These are phyloP conservation scores for Viola odorata DNA, from an alignment of 345 rosid species.

Conservation along the genomic window DNA sequence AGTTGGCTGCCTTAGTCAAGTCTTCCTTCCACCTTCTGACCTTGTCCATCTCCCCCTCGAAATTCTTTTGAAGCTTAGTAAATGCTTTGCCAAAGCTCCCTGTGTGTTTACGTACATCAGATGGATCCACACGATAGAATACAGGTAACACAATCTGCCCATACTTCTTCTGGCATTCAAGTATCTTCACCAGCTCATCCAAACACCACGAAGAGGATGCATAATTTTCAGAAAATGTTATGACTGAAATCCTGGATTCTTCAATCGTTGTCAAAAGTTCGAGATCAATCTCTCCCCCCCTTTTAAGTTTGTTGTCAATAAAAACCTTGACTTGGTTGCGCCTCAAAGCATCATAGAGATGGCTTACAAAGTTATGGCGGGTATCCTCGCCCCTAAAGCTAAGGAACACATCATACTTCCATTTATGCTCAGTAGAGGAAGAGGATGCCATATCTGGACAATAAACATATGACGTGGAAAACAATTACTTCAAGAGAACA, in stretches of 20 bases:
- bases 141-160: background rate
- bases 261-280: background rate
- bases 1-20: background rate
- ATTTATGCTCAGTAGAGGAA: background rate
- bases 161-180: background rate
- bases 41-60: background rate
- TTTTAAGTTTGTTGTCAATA: too few species aligned
- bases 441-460: background rate
- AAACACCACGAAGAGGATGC: conserved; percentile 5
- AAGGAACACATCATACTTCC: conserved; percentile 1
- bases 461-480: background rate
- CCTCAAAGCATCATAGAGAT: background rate
- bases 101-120: background rate
- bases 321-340: background rate
- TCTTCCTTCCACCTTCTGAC: background rate
- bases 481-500: too few species aligned
- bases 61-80: background rate
- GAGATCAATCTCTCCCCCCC: background rate
- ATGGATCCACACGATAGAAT: background rate
- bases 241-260: background rate
- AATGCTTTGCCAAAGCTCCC: background rate
- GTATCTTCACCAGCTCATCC: background rate
- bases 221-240: background rate
- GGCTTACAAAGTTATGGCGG: background rate
- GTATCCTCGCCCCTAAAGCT: conserved; percentile 1